Evolutionary conservation across 2,329 filamentous ascomycete species (phyloP), one percentile per base, ranked within the genome.

Genomic region (Plenodomus biglobosus): DNA sequence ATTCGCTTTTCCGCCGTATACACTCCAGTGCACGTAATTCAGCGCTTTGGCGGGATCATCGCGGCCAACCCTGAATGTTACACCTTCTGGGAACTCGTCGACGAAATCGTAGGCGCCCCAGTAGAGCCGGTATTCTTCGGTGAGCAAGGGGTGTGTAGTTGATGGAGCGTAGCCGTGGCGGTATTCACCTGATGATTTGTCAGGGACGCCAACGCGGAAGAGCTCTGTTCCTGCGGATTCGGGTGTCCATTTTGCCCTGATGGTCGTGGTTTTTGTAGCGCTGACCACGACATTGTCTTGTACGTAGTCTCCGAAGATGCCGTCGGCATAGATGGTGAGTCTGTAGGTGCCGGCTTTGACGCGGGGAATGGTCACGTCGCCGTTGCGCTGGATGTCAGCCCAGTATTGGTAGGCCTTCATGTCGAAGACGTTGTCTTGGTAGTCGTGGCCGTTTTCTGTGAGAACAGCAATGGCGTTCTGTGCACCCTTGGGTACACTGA

Each of bases 21-120:
- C 80, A 50, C 77, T 80, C 84, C 83, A 86, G 61, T 86, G 84
- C 3, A 85, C 78, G 42, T 85, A 85, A 66, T 86, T 86, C 49
- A 84, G 73, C 53, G 84, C 81, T 3, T 69, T 65, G 0, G 68
- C 69, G 11, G 73, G 73, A 19, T 81, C 69, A 53, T 76, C 78
- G 59, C 77, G 66, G 11, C 82, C 82, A 1, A 86, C 76, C 18
- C 76, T 76, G 69, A 80, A 86, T n/a, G 71, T 73, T 1, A 86
- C 75, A 4, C 83, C 82, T 0, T 77, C 53, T 0, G 83, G 82
- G 56, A 84, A 85, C 35, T 86, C 82, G 1, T 70, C 66, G 0
- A 75, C 72, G 63, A 81, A 86, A 62, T 85, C 82, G 57, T 84
- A 82, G 0, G 73, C 74, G 0, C 73, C 80, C 78, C 78, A 86